Conservation (phyloP, 1,139 yeast species). For the Martiniozyma asiatica region DNA sequence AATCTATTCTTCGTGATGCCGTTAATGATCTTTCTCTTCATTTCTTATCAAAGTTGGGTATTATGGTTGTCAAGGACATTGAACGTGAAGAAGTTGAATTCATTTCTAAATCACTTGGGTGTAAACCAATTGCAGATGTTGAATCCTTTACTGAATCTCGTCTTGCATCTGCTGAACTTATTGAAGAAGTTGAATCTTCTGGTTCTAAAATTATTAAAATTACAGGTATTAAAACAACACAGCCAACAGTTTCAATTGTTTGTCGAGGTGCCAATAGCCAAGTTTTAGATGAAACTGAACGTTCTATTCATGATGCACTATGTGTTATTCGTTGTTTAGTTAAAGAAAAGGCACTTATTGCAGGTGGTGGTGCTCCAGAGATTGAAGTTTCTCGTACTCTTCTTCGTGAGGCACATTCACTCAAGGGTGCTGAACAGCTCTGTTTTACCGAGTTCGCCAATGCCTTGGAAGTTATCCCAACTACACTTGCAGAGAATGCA, state of each 20-base stretch:
- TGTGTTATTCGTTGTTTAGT: slow-evolving; percentile 95
- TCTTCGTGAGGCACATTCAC: slow-evolving; percentile 61
- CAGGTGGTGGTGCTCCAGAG: slow-evolving; percentile 99
- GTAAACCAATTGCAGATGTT: slow-evolving; percentile 92
- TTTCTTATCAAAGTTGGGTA: slow-evolving; percentile 82
- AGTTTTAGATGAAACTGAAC: slow-evolving; percentile 89
- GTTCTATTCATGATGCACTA: slow-evolving; percentile 92
- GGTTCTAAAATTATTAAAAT: slow-evolving; percentile 89
- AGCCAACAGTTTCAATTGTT: slow-evolving; percentile 79
- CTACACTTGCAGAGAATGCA: slow-evolving; percentile 95
- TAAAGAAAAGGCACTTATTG: slow-evolving; percentile 85
- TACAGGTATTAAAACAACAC: slow-evolving; percentile 65
- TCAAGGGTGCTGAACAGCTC: slow-evolving; percentile 86
- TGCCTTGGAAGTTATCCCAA: slow-evolving; percentile 92
- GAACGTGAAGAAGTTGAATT: slow-evolving; percentile 97
- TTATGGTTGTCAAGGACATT: slow-evolving; percentile 88
- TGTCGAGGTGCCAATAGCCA: slow-evolving; percentile 91
- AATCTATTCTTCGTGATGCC: slow-evolving; percentile 92
- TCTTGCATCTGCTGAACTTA: slow-evolving; percentile 80
- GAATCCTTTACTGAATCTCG: slow-evolving; percentile 89
- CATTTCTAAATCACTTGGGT: slow-evolving; percentile 80
- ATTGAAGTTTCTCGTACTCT: slow-evolving; percentile 80
- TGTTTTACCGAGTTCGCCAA: slow-evolving; percentile 94
- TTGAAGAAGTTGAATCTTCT: slow-evolving; percentile 85
- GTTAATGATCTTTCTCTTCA: slow-evolving; percentile 94